Base-by-base conservation (phyloP, 83 land plant species). In the Picea abies region DNA sequence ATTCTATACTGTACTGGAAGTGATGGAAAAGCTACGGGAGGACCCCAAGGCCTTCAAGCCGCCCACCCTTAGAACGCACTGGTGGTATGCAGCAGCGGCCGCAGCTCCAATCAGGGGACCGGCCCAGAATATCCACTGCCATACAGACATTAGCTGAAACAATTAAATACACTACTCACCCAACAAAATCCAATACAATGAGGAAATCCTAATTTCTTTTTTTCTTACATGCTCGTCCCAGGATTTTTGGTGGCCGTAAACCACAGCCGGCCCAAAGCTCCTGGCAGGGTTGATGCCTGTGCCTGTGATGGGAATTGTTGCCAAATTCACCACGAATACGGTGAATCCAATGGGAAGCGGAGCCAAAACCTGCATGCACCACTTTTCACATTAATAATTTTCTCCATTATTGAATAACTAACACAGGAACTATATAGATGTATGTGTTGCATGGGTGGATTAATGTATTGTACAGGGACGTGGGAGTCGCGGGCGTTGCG, bases 401-500 rank as follows among this genome's bases (percentile, higher is more conserved):
- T 11, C 20, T 70, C 22, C 8, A 32, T 37, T 3, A 5, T 1
- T 19, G 2, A 16, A 37, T 16, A 35, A 32, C 5, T 67, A 67
- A 67, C 4, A 29, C 1, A 12, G 12, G 15, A 14, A 67, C 0
- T 17, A 1, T 29, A 12, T 32, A 67, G 5, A 11, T 67, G 35
- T 9, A 29, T 47, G 9, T 47, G 10, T 47, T 56, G 15, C 58
- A 56, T 56, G 0, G 0, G 15, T 56, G 15, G 58, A 56, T 56
- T 56, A 12, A 56, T 12, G 58, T 56, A 11, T 49, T 12, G 3
- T 81, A 91, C 91, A 60, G 93, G 91, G 29, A 91, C 89, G 56
- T 89, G 91, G 61, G 93, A 88, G 82, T 86, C 89, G 32, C 91
- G 85, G 32, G 93, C 93, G 61, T 63, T 84, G 58, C 91, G 79